These are phyloP conservation scores for Licmophora abbreviata DNA, from an alignment of 108 stramenopile genomes.

Conservation along the genomic window DNA sequence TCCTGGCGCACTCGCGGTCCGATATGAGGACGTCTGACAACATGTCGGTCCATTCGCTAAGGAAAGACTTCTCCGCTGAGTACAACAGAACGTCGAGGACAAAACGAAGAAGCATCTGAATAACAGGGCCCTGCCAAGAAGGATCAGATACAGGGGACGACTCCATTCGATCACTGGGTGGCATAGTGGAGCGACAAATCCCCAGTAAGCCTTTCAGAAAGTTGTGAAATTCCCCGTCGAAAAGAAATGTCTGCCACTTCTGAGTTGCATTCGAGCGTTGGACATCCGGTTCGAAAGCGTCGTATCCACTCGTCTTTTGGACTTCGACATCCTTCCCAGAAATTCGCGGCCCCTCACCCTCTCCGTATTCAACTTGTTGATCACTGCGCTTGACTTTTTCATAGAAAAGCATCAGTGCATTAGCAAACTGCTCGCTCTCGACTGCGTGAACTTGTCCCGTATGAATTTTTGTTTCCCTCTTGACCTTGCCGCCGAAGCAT, in stretches of 20 bases:
- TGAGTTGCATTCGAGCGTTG: constrained; percentile 71
- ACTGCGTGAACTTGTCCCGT: constrained; percentile 86
- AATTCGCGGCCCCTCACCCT: constrained; percentile 5
- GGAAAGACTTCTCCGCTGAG: constrained; percentile 35
- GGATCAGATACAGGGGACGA: constrained; percentile 18
- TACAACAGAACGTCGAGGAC: constrained; percentile 76
- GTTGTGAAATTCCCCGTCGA: constrained; percentile 83
- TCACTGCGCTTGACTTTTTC: constrained; percentile 84
- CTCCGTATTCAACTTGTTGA: constrained; percentile 14
- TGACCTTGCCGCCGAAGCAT: constrained; percentile 93
- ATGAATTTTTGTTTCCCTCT: constrained; percentile 85
- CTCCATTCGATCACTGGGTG: constrained; percentile 32
- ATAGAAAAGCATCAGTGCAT: constrained; percentile 96
- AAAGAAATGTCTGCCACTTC: constrained; percentile 80
- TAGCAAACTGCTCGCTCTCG: constrained; percentile 92
- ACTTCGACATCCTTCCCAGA: constrained; percentile 2
- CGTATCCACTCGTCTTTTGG: constrained; percentile 47
- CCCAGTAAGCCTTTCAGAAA: constrained; percentile 77
- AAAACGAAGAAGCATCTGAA: constrained; percentile 54
- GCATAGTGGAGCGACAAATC: constrained; percentile 23
- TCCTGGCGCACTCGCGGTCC: constrained; percentile 24
- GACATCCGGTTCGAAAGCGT: constrained; percentile 83
- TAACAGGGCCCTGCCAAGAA: constrained; percentile 38
- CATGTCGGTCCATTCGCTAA: constrained; percentile 50
- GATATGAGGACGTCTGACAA: constrained; percentile 36